Conservation (phyloP, 2,329 filamentous ascomycete genomes). For the Penicillium sp. region DNA sequence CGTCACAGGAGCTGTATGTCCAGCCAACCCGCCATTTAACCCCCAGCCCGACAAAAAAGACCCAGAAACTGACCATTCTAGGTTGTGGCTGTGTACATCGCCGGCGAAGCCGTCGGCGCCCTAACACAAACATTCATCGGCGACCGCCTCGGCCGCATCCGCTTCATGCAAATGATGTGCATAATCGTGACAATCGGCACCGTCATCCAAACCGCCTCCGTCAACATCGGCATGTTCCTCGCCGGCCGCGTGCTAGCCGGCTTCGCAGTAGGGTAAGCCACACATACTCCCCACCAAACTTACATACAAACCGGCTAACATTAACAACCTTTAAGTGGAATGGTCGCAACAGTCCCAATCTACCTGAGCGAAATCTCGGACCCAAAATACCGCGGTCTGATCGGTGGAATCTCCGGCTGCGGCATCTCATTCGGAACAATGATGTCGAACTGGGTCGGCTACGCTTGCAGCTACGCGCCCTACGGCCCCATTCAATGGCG, state of each 20-base stretch:
- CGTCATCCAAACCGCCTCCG: slow-evolving; percentile 54
- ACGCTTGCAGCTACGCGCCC: slow-evolving; percentile 54
- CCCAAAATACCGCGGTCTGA: slow-evolving; percentile 52
- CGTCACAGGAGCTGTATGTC: slow-evolving; percentile 53
- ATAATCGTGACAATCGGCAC: slow-evolving; percentile 57
- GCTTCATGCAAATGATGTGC: slow-evolving; percentile 57
- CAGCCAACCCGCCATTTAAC: neutral
- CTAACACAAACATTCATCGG: slow-evolving; percentile 55
- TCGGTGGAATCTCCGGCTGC: slow-evolving; percentile 55
- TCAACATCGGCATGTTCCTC: slow-evolving; percentile 57
- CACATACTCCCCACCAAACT: neutral
- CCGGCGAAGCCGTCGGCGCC: slow-evolving; percentile 58
- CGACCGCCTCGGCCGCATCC: slow-evolving; percentile 54
- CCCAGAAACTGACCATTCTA: slow-evolving; percentile 16
- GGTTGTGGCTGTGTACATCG: slow-evolving; percentile 61
- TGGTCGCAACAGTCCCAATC: slow-evolving; percentile 55
- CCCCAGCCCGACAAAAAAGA: neutral
- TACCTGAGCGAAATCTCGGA: slow-evolving; percentile 58
- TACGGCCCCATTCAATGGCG: slow-evolving; percentile 58
- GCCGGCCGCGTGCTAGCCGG: slow-evolving; percentile 52
- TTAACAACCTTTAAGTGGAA: slow-evolving; percentile 35
- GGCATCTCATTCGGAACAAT: slow-evolving; percentile 58
- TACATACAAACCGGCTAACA: neutral
- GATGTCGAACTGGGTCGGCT: slow-evolving; percentile 59
- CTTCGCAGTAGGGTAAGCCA: slow-evolving; percentile 46